Evolutionary conservation across 768 basidiomycete genomes (phyloP).

Genomic region (Hortiboletus flavorubellus): DNA sequence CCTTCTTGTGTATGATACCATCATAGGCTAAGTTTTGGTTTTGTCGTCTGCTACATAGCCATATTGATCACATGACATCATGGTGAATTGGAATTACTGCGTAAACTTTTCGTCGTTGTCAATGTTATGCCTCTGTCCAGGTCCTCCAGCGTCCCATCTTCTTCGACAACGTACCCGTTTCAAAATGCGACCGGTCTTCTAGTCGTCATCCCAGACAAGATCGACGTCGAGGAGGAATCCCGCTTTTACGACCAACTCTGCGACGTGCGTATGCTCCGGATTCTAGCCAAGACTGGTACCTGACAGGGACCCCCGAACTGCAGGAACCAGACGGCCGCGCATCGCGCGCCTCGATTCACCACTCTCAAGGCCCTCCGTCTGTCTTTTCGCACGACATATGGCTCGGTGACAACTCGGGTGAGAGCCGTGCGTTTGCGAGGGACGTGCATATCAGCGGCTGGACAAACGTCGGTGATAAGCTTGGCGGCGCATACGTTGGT

Average conservation of each 20-base stretch:
- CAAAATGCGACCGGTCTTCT: constrained; percentile 44
- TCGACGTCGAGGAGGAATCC: constrained; percentile 68
- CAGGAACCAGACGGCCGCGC: constrained; percentile 24
- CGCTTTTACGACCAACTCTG: constrained; percentile 63
- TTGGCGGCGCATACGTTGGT: constrained; percentile 67
- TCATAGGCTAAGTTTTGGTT: no score
- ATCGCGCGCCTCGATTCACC: constrained; percentile 18
- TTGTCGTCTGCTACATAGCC: no score
- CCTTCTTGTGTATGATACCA: background rate
- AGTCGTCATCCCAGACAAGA: constrained; percentile 52
- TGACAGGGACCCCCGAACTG: background rate
- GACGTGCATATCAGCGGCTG: constrained; percentile 66
- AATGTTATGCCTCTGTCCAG: constrained; percentile 12
- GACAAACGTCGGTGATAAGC: constrained; percentile 67
- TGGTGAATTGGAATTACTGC: background rate
- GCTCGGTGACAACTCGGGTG: constrained; percentile 58
- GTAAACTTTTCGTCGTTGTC: background rate
- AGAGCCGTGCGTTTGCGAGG: constrained; percentile 55
- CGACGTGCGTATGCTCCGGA: constrained; percentile 33
- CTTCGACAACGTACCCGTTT: constrained; percentile 39
- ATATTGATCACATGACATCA: background rate
- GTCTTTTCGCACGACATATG: constrained; percentile 69
- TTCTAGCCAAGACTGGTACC: no score
- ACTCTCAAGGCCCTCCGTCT: constrained; percentile 43
- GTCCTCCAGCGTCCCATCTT: constrained; percentile 5